Evolutionary conservation across 1,284 basidiomycete species (phyloP), one percentile per base, ranked within the genome.

Genomic region (Naganishia sp.): DNA sequence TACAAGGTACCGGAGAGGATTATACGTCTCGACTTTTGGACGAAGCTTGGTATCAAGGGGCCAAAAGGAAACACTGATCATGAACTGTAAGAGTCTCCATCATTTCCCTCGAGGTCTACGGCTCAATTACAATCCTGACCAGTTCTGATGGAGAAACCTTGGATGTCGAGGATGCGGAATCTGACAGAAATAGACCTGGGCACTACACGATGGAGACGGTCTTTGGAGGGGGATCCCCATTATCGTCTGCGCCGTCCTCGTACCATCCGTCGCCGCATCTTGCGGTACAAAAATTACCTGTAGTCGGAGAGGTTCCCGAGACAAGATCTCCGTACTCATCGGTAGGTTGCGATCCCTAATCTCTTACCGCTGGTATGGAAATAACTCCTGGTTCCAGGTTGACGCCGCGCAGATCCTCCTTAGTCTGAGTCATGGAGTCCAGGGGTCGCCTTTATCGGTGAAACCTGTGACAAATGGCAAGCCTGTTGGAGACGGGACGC

Each of bases 21-120:
- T 54, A 90, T 99, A 70, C 85, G 90, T 61, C 84, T 98, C 56
- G 95, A 98, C 76, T 99, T 99, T 74, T 99, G 95, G 94, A 88
- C 87, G 67, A 94, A 90, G 79, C 81, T 92, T 67, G 84, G 85
- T 15, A 58, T 57, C 23, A 57, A 57, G 39, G 41, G 55, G 6
- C 51, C 42, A n/a, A 51, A 39, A 21, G 31, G 32, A 32, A 50
- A 43, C 21, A 21, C 43, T 2, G 23, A 18, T 15, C n/a, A 39
- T 18, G 41, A 45, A 32, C 10, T 17, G 61, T 53, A 43, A 52
- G 61, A 13, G 17, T 31, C 2, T 28, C 11, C 32, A 5, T 28
- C 28, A 2, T 28, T 28, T 5, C 28, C 28, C 28, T 28, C 28
- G 28, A 28, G 28, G 5, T 28, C 28, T 28, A 28, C 28, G 28